Percentiles rank a stretch among this genome's conserved stretches.
Evolutionary conservation across 176 grass and related monocot genomes (phyloP).

Genomic region (Oryza officinalis): DNA sequence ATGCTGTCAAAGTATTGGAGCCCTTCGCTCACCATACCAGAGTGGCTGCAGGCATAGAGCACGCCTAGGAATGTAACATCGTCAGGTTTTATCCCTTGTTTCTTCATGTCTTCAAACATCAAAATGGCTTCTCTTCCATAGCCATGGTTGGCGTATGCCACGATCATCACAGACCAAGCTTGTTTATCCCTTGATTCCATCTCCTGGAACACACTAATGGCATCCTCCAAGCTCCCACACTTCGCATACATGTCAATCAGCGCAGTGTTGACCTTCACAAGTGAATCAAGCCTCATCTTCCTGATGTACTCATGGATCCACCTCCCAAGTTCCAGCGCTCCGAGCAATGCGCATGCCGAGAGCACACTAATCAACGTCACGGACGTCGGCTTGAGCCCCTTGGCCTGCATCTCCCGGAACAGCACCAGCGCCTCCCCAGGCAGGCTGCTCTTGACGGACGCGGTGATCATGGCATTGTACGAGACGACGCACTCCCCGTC

Average conservation of each 20-base stretch:
- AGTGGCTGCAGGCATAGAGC: constrained; percentile 74
- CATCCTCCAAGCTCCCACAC: constrained; percentile 78
- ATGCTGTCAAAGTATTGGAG: constrained; percentile 63
- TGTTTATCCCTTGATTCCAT: constrained; percentile 65
- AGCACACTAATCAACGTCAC: constrained; percentile 60
- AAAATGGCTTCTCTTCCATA: constrained; percentile 56
- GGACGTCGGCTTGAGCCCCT: constrained; percentile 52
- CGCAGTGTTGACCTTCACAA: constrained; percentile 62
- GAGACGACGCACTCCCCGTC: constrained; percentile 58
- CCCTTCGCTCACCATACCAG: constrained; percentile 67
- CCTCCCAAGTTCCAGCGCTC: constrained; percentile 60
- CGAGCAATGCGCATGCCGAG: constrained; percentile 48
- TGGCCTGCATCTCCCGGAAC: constrained; percentile 68
- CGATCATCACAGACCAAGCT: constrained; percentile 78
- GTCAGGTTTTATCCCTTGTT: constrained; percentile 61
- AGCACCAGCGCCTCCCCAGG: constrained; percentile 65
- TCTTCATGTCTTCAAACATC: constrained; percentile 64
- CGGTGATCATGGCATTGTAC: constrained; percentile 76
- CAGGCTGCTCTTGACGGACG: constrained; percentile 50
- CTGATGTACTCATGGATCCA: constrained; percentile 69
- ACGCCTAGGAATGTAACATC: constrained; percentile 60
- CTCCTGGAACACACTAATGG: constrained; percentile 50
- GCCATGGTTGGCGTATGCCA: constrained; percentile 59
- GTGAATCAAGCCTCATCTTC: constrained; percentile 54
- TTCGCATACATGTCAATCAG: constrained; percentile 83